Conservation (phyloP, 257 asterid species). For the Buddleja alternifolia region DNA sequence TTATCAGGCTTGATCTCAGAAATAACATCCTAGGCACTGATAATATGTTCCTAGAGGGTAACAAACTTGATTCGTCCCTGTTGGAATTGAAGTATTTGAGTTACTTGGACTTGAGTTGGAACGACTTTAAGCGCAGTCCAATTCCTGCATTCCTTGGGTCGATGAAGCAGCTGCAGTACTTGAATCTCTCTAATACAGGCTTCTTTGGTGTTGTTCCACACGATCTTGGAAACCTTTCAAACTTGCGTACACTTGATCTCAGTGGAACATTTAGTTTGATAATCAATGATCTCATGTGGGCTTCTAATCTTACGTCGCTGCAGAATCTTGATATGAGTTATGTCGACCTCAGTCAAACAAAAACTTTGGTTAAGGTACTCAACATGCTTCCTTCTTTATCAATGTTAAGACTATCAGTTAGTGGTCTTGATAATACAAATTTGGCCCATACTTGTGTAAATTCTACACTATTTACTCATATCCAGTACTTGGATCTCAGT, state of each 20-base stretch:
- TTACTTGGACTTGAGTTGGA: neutral
- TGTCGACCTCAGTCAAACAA: neutral
- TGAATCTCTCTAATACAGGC: neutral
- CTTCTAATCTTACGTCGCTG: conserved; percentile 7
- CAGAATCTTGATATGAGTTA: neutral
- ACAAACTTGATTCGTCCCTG: neutral
- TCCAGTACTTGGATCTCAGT: neutral
- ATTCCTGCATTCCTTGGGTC: conserved; percentile 8
- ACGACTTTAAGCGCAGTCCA: neutral
- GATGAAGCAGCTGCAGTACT: conserved; percentile 1
- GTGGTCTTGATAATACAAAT: neutral
- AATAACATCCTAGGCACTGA: too few species aligned
- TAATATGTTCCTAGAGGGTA: too few species aligned
- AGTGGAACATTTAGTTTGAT: too few species aligned
- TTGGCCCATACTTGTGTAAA: neutral
- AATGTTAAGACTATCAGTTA: neutral
- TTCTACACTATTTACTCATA: neutral
- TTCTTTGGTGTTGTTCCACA: conserved; percentile 15
- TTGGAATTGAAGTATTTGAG: neutral
- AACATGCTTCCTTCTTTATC: neutral
- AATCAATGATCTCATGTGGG: conserved; percentile 14
- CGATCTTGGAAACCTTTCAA: conserved; percentile 10
- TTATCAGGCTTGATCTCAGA: neutral
- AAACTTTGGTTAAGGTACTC: neutral
- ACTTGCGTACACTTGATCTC: conserved; percentile 6